phyloP scores from a whole-genome alignment of 2,329 filamentous ascomycete species.

The Herpotrichia juniperi region DNA sequence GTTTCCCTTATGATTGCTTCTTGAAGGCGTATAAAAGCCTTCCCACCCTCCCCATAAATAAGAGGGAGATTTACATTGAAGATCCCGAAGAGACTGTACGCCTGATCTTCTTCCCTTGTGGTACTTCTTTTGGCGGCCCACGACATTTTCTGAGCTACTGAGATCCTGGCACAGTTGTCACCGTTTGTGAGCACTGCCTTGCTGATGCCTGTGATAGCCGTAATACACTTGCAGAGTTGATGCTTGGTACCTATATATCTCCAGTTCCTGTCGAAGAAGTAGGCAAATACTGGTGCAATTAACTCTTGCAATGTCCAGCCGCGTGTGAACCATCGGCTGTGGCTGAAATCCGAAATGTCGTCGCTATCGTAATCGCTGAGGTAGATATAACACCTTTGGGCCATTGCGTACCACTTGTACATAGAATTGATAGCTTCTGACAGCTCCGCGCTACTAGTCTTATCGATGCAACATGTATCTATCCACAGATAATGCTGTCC shows the following conservation, averaged over 20 bases:
- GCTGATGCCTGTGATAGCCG: conserved; percentile 3
- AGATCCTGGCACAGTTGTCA: background rate
- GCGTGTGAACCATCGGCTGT: conserved; percentile 10
- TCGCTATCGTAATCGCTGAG: background rate
- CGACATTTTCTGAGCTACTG: conserved; percentile 14
- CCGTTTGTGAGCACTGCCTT: background rate
- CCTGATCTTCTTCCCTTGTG: conserved; percentile 29
- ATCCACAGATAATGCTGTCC: background rate
- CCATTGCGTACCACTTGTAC: background rate
- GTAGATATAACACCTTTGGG: background rate
- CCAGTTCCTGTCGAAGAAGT: conserved; percentile 10
- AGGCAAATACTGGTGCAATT: conserved; percentile 3
- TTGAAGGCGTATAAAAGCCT: conserved; percentile 19
- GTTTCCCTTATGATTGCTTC: conserved; percentile 17
- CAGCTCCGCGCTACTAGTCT: background rate
- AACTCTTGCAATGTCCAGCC: conserved; percentile 52
- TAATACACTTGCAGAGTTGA: background rate
- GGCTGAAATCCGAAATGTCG: background rate
- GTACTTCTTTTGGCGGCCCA: conserved; percentile 14
- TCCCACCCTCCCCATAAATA: conserved; percentile 29
- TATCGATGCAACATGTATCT: conserved; percentile 1
- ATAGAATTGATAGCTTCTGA: too few species aligned
- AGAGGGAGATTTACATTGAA: conserved; percentile 31
- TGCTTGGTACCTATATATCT: conserved; percentile 6
- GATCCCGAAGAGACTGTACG: conserved; percentile 36